Percentiles rank a stretch among this genome's conserved stretches.
Conservation (phyloP, 805 yeast genomes). For the Saturnispora halmiae region DNA sequence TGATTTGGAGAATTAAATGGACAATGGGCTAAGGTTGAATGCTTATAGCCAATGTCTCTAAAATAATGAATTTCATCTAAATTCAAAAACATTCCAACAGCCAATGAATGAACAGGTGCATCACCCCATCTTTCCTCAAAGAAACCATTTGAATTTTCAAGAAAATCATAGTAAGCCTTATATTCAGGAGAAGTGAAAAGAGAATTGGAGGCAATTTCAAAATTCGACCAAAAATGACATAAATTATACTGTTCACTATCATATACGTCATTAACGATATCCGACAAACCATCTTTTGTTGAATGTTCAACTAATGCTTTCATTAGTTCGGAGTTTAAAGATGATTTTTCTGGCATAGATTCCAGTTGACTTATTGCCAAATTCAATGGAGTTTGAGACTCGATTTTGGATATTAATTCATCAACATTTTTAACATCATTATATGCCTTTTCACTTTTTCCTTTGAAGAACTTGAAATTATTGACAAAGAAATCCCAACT, state of each 20-base stretch:
- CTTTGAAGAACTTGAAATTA: constrained; percentile 30
- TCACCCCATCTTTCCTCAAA: constrained; percentile 96
- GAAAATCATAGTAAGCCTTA: constrained; percentile 52
- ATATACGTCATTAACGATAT: constrained; percentile 43
- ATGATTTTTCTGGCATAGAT: too few relatives aligned
- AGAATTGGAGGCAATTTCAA: constrained; percentile 81
- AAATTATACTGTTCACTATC: constrained; percentile 62
- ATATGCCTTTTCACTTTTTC: constrained; percentile 26
- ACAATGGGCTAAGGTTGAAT: constrained; percentile 75
- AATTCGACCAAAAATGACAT: constrained; percentile 90
- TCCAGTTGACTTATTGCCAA: constrained; percentile 14
- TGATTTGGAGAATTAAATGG: constrained; percentile 60
- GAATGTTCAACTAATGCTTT: constrained; percentile 33
- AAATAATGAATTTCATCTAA: constrained; percentile 76
- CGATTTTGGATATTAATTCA: constrained; percentile 23
- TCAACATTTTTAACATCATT: constrained; percentile 18
- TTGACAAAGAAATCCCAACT: constrained; percentile 62
- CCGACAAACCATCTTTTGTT: constrained; percentile 25
- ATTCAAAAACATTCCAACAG: constrained; percentile 65
- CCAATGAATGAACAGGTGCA: constrained; percentile 89
- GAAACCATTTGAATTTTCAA: constrained; percentile 75
- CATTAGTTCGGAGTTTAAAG: too few relatives aligned
- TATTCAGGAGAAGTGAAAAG: constrained; percentile 61
- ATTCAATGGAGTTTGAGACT: constrained; percentile 21
- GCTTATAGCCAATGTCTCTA: constrained; percentile 85